Evolutionary conservation across 768 basidiomycete genomes (phyloP), one percentile per base, ranked within the genome.

Genomic region (Pisolithus orientalis): DNA sequence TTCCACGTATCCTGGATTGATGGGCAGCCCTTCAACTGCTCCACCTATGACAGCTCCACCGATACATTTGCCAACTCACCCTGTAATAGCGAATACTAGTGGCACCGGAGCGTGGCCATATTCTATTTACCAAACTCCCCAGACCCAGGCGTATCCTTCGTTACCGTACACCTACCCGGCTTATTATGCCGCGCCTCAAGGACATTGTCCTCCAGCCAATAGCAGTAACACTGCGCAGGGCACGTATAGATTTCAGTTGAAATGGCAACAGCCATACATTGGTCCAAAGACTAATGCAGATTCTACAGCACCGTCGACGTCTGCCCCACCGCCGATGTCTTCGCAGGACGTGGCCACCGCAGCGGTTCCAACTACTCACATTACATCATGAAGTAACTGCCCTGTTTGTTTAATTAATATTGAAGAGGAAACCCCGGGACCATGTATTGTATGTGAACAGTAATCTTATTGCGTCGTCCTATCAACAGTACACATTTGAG

Each of bases 211-310:
- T 16, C 58, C 62, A 39, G 50, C 53, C 5, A 59, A 56, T 21
- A 38, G 34, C 48, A 53, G 44, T 53, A 48, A 39, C 46, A 56
- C 55, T 38, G 45, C 51, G 56, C 67, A 61, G 47, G 63, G 59
- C 59, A 50, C 58, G 57, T 63, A 62, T 31, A 44, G 57, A 46
- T 57, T 62, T 46, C 59, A 54, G 34, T 54, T 72, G 45, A 66
- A 67, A 44, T 74, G 70, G 72, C 71, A 66, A 53, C 60, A 55
- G 49, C 67, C 70, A 46, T 70, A 71, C 39, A 51, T 54, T 25
- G 68, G 72, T 46, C 73, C 72, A 27, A 64, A 65, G 43, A 68
- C 76, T 57, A 69, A 69, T 34, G 53, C 55, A 62, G 73, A 69
- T 24, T 57, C 56, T 16, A 65, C 64, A 62, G 64, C 60, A 45